Evolutionary conservation across 2,329 filamentous ascomycete genomes (phyloP), one percentile per base, ranked within the genome.

Genomic region (Sarocladiaceae sp.): DNA sequence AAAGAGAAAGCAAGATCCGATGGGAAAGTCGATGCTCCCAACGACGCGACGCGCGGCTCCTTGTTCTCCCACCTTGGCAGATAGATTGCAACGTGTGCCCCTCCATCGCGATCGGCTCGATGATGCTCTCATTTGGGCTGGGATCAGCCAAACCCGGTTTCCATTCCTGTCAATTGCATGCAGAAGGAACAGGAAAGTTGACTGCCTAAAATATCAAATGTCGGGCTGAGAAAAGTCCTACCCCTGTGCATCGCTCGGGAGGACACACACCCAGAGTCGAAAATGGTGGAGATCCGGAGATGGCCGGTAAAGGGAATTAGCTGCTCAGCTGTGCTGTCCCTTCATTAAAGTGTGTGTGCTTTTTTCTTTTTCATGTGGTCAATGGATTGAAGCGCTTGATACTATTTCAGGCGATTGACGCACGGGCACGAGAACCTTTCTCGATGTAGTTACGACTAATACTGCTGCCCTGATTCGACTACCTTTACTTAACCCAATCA

Each of bases 161-260:
- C 40, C 23, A 28, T 44, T 28, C 40, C 40, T 26, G 40, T 44
- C 40, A 44, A n/a, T 20, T 15, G 8, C 28, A 3, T 44, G 37
- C 28, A 6, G 23, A 44, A n/a, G 40, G 40, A 44, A 44, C 40
- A 26, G 40, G 40, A 28, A 44, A 44, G 4, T n/a, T 40, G 37
- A 7, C 37, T 13, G 37, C 37, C 37, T 20, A 22, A 22, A 40
- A 40, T 20, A n/a, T n/a, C n/a, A n/a, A n/a, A n/a, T n/a, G n/a
- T n/a, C n/a, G n/a, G n/a, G n/a, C n/a, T n/a, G n/a, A n/a, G n/a
- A n/a, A n/a, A n/a, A n/a, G n/a, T n/a, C n/a, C n/a, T n/a, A n/a
- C n/a, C n/a, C n/a, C n/a, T n/a, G n/a, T n/a, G n/a, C n/a, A n/a
- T n/a, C n/a, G n/a, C n/a, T n/a, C n/a, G n/a, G n/a, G n/a, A n/a